A percentile compares a stretch with the other conserved stretches of the same genome.
These are phyloP conservation scores for Pleurotus pulmonarius DNA, from an alignment of 768 basidiomycete genomes.

Conservation along the genomic window DNA sequence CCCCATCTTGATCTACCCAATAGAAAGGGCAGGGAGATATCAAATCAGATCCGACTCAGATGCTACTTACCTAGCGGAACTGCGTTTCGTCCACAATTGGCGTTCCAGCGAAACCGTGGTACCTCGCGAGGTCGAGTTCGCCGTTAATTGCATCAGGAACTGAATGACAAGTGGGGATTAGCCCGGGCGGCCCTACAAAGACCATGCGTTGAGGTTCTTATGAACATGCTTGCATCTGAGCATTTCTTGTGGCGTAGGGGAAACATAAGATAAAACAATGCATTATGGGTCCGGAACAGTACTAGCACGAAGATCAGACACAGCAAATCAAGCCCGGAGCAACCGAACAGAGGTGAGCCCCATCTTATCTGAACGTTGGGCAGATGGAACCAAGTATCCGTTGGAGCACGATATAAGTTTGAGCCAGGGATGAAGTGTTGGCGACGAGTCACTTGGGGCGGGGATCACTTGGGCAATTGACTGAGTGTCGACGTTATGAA, in stretches of 20 bases:
- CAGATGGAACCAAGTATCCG: slow-evolving; percentile 49
- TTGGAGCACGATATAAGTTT: slow-evolving; percentile 35
- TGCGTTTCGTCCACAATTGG: not conserved
- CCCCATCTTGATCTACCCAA: slow-evolving; percentile 7
- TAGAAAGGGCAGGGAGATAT: slow-evolving; percentile 3
- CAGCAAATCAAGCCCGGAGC: slow-evolving; percentile 12
- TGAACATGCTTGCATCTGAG: not conserved
- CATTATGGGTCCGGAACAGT: slow-evolving; percentile 6
- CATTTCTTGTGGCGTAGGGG: slow-evolving; percentile 3
- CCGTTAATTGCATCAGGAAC: not conserved
- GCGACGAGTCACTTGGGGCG: slow-evolving; percentile 30
- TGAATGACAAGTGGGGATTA: not conserved
- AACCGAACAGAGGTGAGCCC: slow-evolving; percentile 33
- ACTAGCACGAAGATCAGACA: not conserved
- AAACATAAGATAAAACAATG: not conserved
- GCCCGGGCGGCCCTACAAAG: not conserved
- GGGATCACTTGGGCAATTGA: slow-evolving; percentile 65
- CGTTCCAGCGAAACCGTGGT: not conserved
- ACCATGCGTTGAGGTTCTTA: not conserved
- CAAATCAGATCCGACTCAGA: slow-evolving; percentile 7
- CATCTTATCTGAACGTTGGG: slow-evolving; percentile 45
- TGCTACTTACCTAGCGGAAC: slow-evolving; percentile 1
- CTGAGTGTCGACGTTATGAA: slow-evolving; percentile 79
- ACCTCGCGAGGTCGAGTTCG: not conserved
- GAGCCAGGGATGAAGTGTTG: slow-evolving; percentile 22